Conservation (phyloP, 2,329 filamentous ascomycete genomes). For the Huntiella savannae region DNA sequence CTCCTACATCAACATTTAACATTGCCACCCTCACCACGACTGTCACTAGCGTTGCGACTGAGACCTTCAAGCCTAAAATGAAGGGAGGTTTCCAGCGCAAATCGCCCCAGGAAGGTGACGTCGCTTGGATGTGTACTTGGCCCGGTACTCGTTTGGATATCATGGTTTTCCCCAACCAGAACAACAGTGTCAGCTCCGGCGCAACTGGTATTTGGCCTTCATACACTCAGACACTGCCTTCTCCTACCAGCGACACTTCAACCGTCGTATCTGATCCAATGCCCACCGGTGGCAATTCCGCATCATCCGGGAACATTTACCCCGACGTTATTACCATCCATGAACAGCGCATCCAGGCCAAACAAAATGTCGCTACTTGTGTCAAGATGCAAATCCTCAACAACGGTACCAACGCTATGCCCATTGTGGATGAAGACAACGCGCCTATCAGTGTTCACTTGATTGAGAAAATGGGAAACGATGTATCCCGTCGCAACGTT, state of each 20-base stretch:
- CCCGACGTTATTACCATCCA: conserved; percentile 35
- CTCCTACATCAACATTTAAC: neutral
- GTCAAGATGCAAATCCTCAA: conserved; percentile 28
- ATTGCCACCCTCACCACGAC: conserved; percentile 8
- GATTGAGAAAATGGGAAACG: conserved; percentile 18
- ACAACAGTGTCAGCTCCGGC: conserved; percentile 20
- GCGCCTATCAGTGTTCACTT: conserved; percentile 26
- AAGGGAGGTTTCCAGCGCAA: conserved; percentile 21
- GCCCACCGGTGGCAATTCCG: neutral
- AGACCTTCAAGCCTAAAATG: conserved; percentile 4
- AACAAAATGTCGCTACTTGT: conserved; percentile 19
- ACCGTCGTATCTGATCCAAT: neutral
- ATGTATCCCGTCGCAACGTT: neutral
- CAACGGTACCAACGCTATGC: conserved; percentile 20
- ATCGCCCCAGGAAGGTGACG: conserved; percentile 25
- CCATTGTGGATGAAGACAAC: conserved; percentile 21
- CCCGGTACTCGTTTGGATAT: conserved; percentile 34
- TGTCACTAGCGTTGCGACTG: conserved; percentile 1
- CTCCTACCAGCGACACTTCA: conserved; percentile 4
- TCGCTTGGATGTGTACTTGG: conserved; percentile 41
- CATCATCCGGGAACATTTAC: conserved; percentile 17
- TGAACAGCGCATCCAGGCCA: conserved; percentile 27
- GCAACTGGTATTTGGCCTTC: conserved; percentile 4
- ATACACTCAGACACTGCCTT: conserved; percentile 8
- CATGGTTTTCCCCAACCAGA: conserved; percentile 37